phyloP scores from a whole-genome alignment of 2,329 filamentous ascomycete genomes.

The Calonectria hawksworthii region DNA sequence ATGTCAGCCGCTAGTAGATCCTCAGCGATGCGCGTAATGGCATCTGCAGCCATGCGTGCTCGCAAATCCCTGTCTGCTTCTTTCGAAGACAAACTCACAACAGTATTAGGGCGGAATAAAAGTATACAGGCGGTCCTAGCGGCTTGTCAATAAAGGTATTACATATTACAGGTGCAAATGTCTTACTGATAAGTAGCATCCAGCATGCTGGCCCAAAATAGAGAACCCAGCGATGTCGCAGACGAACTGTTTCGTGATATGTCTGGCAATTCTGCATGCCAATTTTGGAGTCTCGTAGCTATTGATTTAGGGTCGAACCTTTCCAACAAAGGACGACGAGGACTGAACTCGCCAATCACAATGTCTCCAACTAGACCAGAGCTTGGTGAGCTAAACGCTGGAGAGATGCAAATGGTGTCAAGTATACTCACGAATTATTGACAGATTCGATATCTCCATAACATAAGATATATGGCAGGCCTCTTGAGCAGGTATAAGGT shows the following conservation, averaged over 20 bases:
- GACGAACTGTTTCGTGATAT: constrained; percentile 18
- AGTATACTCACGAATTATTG: constrained; percentile 26
- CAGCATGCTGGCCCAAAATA: constrained; percentile 35
- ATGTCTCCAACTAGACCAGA: constrained; percentile 31
- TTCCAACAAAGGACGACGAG: constrained; percentile 13
- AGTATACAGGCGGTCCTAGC: constrained; percentile 31
- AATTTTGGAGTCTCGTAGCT: constrained; percentile 11
- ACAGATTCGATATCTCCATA: constrained; percentile 22
- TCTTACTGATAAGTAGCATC: constrained; percentile 38
- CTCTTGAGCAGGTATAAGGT: constrained; percentile 21
- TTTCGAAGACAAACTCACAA: background rate
- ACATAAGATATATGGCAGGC: constrained; percentile 30
- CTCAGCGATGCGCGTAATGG: constrained; percentile 35
- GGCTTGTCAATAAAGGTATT: background rate
- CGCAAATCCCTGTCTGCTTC: constrained; percentile 24
- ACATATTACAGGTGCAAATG: accelerated
- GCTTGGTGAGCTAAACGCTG: background rate
- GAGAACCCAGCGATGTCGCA: constrained; percentile 21
- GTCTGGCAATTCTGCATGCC: constrained; percentile 23
- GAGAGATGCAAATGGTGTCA: background rate
- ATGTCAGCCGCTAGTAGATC: constrained; percentile 29
- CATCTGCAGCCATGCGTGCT: constrained; percentile 32
- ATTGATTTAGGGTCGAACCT: background rate
- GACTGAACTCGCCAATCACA: constrained; percentile 38
- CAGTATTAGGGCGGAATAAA: constrained; percentile 29